phyloP scores from a whole-genome alignment of 2,329 filamentous ascomycete genomes.

The Arthroderma sp. region DNA sequence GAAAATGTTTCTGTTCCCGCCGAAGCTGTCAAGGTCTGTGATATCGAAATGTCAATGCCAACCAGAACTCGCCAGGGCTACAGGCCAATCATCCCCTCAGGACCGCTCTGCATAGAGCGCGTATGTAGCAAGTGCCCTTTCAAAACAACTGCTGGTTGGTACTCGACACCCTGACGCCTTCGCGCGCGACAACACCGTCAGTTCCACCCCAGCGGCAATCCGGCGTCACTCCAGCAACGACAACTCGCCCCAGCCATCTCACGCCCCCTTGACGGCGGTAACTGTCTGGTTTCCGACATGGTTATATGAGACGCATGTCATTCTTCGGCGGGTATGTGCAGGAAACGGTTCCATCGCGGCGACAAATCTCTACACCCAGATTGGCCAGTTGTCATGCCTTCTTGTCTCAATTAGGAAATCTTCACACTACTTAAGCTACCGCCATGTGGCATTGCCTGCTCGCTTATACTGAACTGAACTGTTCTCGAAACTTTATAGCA shows the following conservation, averaged over 20 bases:
- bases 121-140: not conserved
- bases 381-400: not conserved
- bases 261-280: not conserved
- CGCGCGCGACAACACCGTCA: not conserved
- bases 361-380: not conserved
- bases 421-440: conserved; percentile 2
- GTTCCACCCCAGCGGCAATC: conserved; percentile 3
- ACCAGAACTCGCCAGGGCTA: not conserved
- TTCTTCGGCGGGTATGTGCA: conserved; percentile 1
- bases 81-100: not conserved
- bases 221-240: conserved; percentile 2
- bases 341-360: not conserved
- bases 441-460: not conserved
- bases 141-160: not conserved
- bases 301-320: not conserved
- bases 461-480: not conserved
- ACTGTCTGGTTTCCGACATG: not conserved
- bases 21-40: not conserved
- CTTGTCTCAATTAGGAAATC: not conserved
- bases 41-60: not conserved
- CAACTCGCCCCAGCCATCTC: not conserved
- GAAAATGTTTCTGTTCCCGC: not conserved
- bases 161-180: not conserved
- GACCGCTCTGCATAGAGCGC: not conserved
- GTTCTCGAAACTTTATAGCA: not conserved